These are phyloP conservation scores for Auriculariales sp. DNA, from an alignment of 768 basidiomycete genomes.

Conservation along the genomic window DNA sequence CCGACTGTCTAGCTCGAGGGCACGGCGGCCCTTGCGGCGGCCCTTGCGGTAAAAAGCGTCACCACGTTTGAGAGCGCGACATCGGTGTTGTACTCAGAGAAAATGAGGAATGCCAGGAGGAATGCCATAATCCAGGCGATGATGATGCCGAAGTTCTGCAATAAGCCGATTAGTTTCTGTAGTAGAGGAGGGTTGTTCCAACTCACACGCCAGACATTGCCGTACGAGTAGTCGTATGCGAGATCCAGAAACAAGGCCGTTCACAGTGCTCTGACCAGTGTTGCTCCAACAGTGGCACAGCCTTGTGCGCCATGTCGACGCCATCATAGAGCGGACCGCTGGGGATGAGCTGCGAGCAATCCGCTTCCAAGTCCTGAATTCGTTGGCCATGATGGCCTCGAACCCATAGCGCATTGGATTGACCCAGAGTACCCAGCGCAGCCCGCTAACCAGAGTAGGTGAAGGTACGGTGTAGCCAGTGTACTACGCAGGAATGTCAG, in stretches of 20 bases:
- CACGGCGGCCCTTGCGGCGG: too few relatives aligned
- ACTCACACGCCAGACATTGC: conserved; percentile 40
- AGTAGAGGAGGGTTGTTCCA: too few relatives aligned
- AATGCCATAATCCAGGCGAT: conserved; percentile 51
- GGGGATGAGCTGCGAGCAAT: conserved; percentile 44
- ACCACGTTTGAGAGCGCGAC: conserved; percentile 24
- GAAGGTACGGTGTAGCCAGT: conserved; percentile 48
- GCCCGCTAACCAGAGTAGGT: conserved; percentile 49
- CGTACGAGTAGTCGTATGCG: conserved; percentile 25
- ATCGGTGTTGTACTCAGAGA: conserved; percentile 39
- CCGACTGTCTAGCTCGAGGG: too few relatives aligned
- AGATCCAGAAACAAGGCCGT: conserved; percentile 41
- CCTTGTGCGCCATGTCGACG: conserved; percentile 48
- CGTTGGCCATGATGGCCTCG: conserved; percentile 63
- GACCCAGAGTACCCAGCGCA: conserved; percentile 40
- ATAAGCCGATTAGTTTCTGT: too few relatives aligned
- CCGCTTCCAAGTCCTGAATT: conserved; percentile 60
- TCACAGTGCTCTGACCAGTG: conserved; percentile 36
- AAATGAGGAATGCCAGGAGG: conserved; percentile 36
- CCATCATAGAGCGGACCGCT: conserved; percentile 47
- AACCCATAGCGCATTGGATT: conserved; percentile 62
- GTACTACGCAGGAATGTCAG: too few relatives aligned
- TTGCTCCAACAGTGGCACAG: conserved; percentile 64
- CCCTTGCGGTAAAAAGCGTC: conserved; percentile 56
- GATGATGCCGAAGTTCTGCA: conserved; percentile 34